Evolutionary conservation across 2,329 filamentous ascomycete genomes (phyloP).

Genomic region (Cordyceps fumosorosea): DNA sequence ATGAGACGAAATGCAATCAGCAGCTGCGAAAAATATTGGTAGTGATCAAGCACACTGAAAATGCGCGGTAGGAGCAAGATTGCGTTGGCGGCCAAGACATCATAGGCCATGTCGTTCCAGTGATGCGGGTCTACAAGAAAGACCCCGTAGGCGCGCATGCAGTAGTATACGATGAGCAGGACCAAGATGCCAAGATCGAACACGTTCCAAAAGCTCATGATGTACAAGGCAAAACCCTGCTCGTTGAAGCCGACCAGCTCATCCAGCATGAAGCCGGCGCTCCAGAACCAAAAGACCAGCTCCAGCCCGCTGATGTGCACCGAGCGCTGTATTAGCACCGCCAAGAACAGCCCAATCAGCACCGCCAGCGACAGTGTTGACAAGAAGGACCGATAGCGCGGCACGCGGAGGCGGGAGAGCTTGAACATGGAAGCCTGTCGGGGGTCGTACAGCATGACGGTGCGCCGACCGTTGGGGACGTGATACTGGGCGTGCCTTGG

Average conservation of each 20-base stretch:
- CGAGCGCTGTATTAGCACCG: conserved; percentile 70
- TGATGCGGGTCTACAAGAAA: conserved; percentile 69
- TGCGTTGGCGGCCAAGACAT: conserved; percentile 87
- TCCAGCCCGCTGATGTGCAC: conserved; percentile 77
- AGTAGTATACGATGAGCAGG: conserved; percentile 82
- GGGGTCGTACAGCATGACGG: conserved; percentile 84
- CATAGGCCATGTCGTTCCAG: conserved; percentile 81
- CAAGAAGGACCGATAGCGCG: conserved; percentile 83
- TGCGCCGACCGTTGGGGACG: conserved; percentile 52
- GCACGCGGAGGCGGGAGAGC: conserved; percentile 81
- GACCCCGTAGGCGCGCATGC: conserved; percentile 80
- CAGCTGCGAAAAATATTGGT: conserved; percentile 91
- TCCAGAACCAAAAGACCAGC: conserved; percentile 95
- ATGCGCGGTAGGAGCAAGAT: conserved; percentile 84
- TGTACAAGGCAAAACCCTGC: conserved; percentile 91
- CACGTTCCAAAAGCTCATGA: conserved; percentile 97
- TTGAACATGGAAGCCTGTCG: conserved; percentile 87
- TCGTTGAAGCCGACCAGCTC: conserved; percentile 95
- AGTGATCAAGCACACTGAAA: conserved; percentile 90
- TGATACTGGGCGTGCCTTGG: conserved; percentile 27
- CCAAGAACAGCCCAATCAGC: conserved; percentile 76
- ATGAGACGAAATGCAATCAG: conserved; percentile 92
- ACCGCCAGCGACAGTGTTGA: conserved; percentile 83
- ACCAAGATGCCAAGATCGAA: conserved; percentile 88
- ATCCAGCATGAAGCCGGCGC: conserved; percentile 92